These are phyloP conservation scores for Henckelia pumila DNA, from an alignment of 257 asterid species.

Conservation along the genomic window DNA sequence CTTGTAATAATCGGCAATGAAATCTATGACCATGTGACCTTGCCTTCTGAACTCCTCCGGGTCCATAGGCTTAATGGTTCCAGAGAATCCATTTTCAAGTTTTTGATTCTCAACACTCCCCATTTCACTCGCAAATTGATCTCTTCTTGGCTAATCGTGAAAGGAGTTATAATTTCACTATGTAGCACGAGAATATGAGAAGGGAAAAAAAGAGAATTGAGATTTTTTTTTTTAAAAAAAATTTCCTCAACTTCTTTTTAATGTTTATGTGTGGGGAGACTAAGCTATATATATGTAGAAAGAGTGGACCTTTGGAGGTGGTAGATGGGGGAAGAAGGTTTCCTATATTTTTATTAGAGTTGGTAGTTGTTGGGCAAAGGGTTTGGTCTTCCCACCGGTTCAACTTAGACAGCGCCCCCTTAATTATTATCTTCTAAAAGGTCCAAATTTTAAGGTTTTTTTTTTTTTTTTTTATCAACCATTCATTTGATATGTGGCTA, in stretches of 20 bases:
- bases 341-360: not conserved
- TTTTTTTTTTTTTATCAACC: too few relatives aligned
- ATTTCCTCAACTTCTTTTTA: too few relatives aligned
- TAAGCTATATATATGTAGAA: not conserved
- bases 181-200: not conserved
- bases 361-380: not conserved
- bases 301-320: not conserved
- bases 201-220: too few relatives aligned
- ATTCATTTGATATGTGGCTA: too few relatives aligned
- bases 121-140: too few relatives aligned
- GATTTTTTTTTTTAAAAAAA: too few relatives aligned
- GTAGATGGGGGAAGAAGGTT: not conserved
- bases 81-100: slow-evolving; percentile 29
- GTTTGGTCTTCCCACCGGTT: not conserved
- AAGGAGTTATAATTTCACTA: slow-evolving; percentile 15
- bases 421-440: too few relatives aligned
- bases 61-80: slow-evolving; percentile 55
- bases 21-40: slow-evolving; percentile 62
- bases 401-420: not conserved
- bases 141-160: not conserved
- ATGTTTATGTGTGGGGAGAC: not conserved
- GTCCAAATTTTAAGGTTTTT: too few relatives aligned
- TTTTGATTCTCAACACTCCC: slow-evolving; percentile 43
- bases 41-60: slow-evolving; percentile 65
- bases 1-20: slow-evolving; percentile 68